Base-by-base conservation (phyloP, 805 yeast species). In the Pichia thaimueangensis region DNA sequence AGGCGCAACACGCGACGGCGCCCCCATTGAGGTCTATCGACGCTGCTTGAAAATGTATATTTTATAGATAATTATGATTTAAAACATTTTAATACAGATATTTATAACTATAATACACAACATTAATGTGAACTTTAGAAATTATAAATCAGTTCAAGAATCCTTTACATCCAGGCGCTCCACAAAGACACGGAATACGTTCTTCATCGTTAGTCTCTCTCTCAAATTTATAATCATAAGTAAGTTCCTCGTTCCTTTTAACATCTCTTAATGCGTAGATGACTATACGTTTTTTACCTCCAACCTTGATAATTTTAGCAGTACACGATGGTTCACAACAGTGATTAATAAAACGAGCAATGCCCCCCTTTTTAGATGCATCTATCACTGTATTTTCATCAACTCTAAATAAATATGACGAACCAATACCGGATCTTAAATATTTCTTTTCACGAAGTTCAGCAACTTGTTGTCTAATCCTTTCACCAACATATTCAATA, bases 301-400 rank as follows among this genome's bases (percentile, higher is more conserved):
- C 97, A 30, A 88, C 97, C 60, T 87, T 87, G 55, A 89, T 89
- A 56, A 93, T 88, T 58, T 89, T 91, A 2, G 98, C 97, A 0
- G 95, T 88, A 65, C 98, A 93, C 52, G 95, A 88, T 1, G 99
- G 99, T 41, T 83, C 85, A 65, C 99, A 93, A 60, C 97, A 88
- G 61, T 93, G 99, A 55, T 93, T 93, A 60, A 93, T 93, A 57
- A 93, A 93, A 47, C 98, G 71, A 0, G 98, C 97, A 55, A 89
- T 89, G 4, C 97, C 97, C 22, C 99, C 99, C 49, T 82, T 85
- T 58, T 89, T 91, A 0, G 97, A 91, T 6, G 99, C 98, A 65
- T 93, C 99, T 42, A 93, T 85, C 8, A 93, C 97, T 0, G 95
- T 86, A 51, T 85, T 85, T 57, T 88, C 96, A 58, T 93, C 97